These are phyloP conservation scores for Nicotiana tabacum DNA, from an alignment of 257 asterid species.

Conservation along the genomic window DNA sequence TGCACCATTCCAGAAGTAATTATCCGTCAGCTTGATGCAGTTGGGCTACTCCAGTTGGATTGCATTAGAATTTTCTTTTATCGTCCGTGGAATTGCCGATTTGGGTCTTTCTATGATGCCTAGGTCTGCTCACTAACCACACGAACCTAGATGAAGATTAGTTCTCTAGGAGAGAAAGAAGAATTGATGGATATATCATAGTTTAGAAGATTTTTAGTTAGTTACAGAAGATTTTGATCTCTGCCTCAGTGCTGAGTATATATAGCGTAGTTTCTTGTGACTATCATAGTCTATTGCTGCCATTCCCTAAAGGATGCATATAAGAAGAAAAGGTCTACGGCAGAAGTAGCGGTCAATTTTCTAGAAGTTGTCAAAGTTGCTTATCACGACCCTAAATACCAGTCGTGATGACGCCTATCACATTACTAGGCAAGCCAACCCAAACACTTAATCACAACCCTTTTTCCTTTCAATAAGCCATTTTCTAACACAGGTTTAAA, in stretches of 20 bases:
- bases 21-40: not conserved
- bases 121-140: not conserved
- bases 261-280: not conserved
- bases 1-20: not conserved
- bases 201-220: too few relatives aligned
- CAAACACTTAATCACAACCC: too few relatives aligned
- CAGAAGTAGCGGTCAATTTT: not conserved
- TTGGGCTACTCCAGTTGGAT: not conserved
- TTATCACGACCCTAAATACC: too few relatives aligned
- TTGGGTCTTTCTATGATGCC: not conserved
- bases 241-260: too few relatives aligned
- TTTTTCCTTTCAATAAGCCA: too few relatives aligned
- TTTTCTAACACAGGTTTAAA: too few relatives aligned
- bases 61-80: not conserved
- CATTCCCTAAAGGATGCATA: not conserved
- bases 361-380: not conserved
- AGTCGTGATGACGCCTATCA: too few relatives aligned
- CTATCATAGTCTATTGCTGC: not conserved
- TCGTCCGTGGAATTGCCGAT: not conserved
- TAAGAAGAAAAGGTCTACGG: not conserved
- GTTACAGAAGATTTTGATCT: too few relatives aligned
- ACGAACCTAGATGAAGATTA: not conserved
- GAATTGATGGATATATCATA: not conserved
- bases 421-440: too few relatives aligned
- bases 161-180: not conserved